phyloP scores from a whole-genome alignment of 805 yeast species.

The Starmerella geochares region DNA sequence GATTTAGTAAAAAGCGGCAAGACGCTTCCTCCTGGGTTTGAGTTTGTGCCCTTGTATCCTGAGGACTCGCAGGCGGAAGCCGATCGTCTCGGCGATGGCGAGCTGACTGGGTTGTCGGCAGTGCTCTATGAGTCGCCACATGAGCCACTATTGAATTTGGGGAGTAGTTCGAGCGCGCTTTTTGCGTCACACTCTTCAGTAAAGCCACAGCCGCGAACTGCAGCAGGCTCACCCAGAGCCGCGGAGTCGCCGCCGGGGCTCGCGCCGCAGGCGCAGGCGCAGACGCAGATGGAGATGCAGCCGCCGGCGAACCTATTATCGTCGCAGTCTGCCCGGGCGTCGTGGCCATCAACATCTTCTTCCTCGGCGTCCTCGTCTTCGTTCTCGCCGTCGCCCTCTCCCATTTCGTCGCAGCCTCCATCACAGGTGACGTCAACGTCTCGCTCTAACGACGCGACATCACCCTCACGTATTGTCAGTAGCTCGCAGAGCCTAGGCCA shows the following conservation, averaged over 20 bases:
- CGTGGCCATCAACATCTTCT: background rate
- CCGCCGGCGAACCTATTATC: too few species aligned
- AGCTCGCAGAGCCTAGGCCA: background rate
- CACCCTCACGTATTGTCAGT: background rate
- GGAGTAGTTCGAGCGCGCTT: background rate
- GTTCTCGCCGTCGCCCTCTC: background rate
- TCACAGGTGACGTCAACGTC: background rate
- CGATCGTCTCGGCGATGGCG: background rate
- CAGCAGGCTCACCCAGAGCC: too few species aligned
- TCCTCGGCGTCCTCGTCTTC: background rate
- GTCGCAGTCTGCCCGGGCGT: too few species aligned
- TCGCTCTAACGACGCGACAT: background rate
- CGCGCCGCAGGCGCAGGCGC: too few species aligned
- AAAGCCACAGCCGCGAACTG: too few species aligned
- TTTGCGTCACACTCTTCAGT: too few species aligned
- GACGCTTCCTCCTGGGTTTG: constrained; percentile 1
- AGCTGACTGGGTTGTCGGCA: background rate
- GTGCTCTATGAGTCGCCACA: background rate
- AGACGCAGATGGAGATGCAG: too few species aligned
- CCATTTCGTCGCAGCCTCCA: background rate
- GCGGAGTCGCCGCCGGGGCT: too few species aligned
- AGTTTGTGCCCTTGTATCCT: background rate
- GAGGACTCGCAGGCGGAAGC: background rate
- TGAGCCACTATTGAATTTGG: background rate
- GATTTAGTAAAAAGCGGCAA: background rate